Percentiles rank a stretch among this genome's conserved stretches.
These are phyloP conservation scores for Pyrenophora tritici-repentis DNA, from an alignment of 2,329 filamentous ascomycete species.

Conservation along the genomic window DNA sequence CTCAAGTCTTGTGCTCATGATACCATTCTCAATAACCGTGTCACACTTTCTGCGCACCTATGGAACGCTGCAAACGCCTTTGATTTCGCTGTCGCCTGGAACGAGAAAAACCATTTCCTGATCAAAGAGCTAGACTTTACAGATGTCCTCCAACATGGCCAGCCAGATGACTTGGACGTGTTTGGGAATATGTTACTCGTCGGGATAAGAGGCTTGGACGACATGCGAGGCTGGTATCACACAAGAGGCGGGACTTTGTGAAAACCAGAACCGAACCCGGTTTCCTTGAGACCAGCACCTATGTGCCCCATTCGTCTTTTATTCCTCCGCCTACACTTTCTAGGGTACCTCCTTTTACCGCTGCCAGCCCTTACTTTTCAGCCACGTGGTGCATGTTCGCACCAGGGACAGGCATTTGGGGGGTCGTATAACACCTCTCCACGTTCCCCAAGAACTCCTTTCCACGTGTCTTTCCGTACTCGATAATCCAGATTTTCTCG, in stretches of 20 bases:
- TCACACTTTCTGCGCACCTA: slow-evolving; percentile 36
- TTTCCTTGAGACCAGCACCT: neutral
- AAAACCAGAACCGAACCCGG: neutral
- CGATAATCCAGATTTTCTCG: slow-evolving; percentile 13
- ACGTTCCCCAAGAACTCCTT: slow-evolving; percentile 7
- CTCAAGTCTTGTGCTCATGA: slow-evolving; percentile 18
- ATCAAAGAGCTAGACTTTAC: slow-evolving; percentile 37
- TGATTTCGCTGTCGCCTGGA: slow-evolving; percentile 42
- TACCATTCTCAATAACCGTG: slow-evolving; percentile 12
- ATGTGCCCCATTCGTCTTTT: neutral
- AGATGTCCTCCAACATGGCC: slow-evolving; percentile 26
- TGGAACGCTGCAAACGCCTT: slow-evolving; percentile 38
- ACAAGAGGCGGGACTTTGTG: slow-evolving; percentile 23
- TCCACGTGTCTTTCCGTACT: neutral
- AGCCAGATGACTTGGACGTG: slow-evolving; percentile 35
- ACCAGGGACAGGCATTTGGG: slow-evolving; percentile 15
- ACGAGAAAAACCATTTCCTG: slow-evolving; percentile 34
- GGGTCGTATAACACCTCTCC: slow-evolving; percentile 1
- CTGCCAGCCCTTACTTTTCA: neutral
- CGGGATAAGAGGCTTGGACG: slow-evolving; percentile 34
- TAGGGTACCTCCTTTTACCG: neutral
- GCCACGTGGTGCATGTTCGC: slow-evolving; percentile 1
- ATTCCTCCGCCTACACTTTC: neutral
- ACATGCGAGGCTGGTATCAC: slow-evolving; percentile 39
- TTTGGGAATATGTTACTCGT: slow-evolving; percentile 39